Evolutionary conservation across 1,284 basidiomycete species (phyloP).

Genomic region (Malassezia cuniculi): DNA sequence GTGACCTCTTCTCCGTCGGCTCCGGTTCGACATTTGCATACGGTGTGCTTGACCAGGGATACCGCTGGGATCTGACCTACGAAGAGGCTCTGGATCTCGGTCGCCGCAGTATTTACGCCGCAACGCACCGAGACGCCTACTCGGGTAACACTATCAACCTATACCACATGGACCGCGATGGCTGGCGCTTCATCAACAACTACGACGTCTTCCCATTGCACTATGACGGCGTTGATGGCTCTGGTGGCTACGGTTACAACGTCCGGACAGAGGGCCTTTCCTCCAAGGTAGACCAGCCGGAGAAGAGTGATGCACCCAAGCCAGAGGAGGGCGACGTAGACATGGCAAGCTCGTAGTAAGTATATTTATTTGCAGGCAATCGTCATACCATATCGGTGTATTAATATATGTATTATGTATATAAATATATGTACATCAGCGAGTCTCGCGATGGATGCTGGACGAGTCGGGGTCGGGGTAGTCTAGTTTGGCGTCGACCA

Average conservation of each 20-base stretch:
- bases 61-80: conserved; percentile 82
- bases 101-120: conserved; percentile 86
- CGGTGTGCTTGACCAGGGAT: conserved; percentile 92
- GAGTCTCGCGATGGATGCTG: background rate
- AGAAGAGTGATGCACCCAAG: conserved; percentile 1
- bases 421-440: background rate
- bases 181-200: conserved; percentile 50
- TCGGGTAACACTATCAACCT: conserved; percentile 83
- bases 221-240: conserved; percentile 39
- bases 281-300: conserved; percentile 14
- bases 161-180: conserved; percentile 85
- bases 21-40: conserved; percentile 97
- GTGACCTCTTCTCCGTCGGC: conserved; percentile 93
- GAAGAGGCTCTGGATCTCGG: conserved; percentile 92
- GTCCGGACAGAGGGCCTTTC: conserved; percentile 36
- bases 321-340: background rate
- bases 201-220: conserved; percentile 41
- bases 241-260: conserved; percentile 40
- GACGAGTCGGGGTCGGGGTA: too few relatives aligned
- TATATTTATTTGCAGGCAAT: too few relatives aligned
- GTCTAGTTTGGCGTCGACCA: too few relatives aligned
- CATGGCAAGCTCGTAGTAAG: too few relatives aligned
- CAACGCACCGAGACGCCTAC: conserved; percentile 85
- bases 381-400: too few relatives aligned
- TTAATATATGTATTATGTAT: too few relatives aligned